Evolutionary conservation across 306 rosid genomes (phyloP).

Genomic region (Alnus rubra): DNA sequence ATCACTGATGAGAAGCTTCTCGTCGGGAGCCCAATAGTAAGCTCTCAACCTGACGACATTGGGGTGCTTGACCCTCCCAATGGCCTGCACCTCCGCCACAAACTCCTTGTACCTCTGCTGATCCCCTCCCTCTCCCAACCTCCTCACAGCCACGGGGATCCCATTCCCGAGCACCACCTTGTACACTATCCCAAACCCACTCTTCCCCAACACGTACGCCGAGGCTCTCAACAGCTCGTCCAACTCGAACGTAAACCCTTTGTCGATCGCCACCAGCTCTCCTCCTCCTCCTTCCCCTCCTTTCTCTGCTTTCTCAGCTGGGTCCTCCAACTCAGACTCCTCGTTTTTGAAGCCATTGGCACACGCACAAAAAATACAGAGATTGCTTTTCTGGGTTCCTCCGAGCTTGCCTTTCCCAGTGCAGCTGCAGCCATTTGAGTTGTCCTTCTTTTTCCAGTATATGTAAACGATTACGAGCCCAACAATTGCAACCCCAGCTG

Average conservation of each 20-base stretch:
- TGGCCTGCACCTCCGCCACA: conserved; percentile 83
- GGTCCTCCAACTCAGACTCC: conserved; percentile 72
- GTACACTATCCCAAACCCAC: conserved; percentile 95
- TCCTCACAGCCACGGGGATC: conserved; percentile 92
- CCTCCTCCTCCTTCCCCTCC: conserved; percentile 53
- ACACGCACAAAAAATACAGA: conserved; percentile 49
- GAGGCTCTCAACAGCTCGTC: conserved; percentile 93
- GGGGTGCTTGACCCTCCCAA: conserved; percentile 90
- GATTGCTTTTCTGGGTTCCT: conserved; percentile 34
- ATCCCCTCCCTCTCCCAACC: conserved; percentile 92
- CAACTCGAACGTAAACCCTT: conserved; percentile 81
- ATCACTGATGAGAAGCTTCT: conserved; percentile 94
- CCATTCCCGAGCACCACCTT: conserved; percentile 96
- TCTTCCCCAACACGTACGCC: conserved; percentile 96
- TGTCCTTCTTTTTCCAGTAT: conserved; percentile 82
- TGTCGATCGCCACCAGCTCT: conserved; percentile 86
- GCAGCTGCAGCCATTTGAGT: conserved; percentile 77
- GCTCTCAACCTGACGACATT: conserved; percentile 82
- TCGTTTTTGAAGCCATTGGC: conserved; percentile 55
- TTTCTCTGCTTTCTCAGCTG: conserved; percentile 36
- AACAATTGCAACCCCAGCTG: conserved; percentile 71
- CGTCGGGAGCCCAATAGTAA: conserved; percentile 95
- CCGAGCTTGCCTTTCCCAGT: conserved; percentile 66
- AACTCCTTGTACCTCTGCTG: conserved; percentile 90
- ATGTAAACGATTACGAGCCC: conserved; percentile 71